A percentile compares a stretch with the other conserved stretches of the same genome.
phyloP scores from a whole-genome alignment of 2,329 filamentous ascomycete genomes.

The Xylariaceae sp. region DNA sequence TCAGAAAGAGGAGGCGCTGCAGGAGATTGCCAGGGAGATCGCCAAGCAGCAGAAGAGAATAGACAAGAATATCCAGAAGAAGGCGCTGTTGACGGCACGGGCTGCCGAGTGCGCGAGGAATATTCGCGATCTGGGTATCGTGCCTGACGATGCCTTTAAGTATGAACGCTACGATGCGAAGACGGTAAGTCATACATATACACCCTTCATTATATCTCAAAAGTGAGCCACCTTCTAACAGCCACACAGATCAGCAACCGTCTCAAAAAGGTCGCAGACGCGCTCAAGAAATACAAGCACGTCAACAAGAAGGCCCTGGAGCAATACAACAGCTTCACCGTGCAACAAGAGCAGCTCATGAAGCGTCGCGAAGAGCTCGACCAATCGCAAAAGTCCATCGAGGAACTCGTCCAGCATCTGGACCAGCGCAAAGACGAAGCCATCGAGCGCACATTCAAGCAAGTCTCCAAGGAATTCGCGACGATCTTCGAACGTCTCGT shows the following conservation, averaged over 20 bases:
- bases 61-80: constrained; percentile 87
- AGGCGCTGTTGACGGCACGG: constrained; percentile 70
- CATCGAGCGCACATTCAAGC: constrained; percentile 96
- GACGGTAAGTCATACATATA: constrained; percentile 50
- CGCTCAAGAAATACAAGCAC: constrained; percentile 92
- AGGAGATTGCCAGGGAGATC: constrained; percentile 71
- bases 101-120: constrained; percentile 78
- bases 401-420: constrained; percentile 85
- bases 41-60: constrained; percentile 83
- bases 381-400: constrained; percentile 77
- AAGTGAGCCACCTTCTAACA: constrained; percentile 14
- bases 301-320: constrained; percentile 99
- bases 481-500: constrained; percentile 93
- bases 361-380: constrained; percentile 84
- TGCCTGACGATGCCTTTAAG: constrained; percentile 91
- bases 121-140: constrained; percentile 85
- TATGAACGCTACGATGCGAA: constrained; percentile 80
- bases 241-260: constrained; percentile 52
- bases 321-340: constrained; percentile 96
- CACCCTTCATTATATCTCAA: neutral
- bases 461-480: constrained; percentile 89
- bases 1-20: constrained; percentile 65
- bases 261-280: constrained; percentile 86
- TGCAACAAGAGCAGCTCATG: constrained; percentile 79
- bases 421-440: constrained; percentile 97